A percentile compares a stretch with the other conserved stretches of the same genome.
Conservation (phyloP, 2,329 filamentous ascomycete genomes). For the Aspergillus spinulosporus region DNA sequence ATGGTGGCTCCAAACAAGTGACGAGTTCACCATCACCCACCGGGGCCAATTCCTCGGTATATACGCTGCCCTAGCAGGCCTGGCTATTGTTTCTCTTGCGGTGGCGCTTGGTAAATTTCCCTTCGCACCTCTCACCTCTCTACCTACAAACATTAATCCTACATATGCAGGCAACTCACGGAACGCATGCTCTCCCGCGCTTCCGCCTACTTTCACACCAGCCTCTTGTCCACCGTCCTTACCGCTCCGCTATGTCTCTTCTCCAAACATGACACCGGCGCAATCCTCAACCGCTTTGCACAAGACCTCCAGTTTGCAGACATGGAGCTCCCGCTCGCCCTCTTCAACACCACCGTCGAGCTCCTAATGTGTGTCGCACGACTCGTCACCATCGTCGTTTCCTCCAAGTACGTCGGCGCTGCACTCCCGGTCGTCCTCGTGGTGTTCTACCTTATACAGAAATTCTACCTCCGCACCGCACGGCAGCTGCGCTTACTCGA, state of each 20-base stretch:
- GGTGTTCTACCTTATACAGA: conserved; percentile 18
- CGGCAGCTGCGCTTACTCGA: conserved; percentile 10
- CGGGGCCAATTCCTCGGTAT: background rate
- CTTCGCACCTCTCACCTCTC: background rate
- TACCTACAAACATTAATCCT: conserved; percentile 8
- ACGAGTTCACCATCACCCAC: background rate
- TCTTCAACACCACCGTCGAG: background rate
- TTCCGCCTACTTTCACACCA: background rate
- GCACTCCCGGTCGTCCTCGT: background rate
- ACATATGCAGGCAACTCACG: conserved; percentile 4
- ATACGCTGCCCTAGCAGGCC: background rate
- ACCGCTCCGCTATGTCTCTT: conserved; percentile 47
- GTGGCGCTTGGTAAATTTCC: background rate
- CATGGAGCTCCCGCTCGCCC: conserved; percentile 34
- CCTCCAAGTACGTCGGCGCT: background rate
- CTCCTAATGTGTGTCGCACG: background rate
- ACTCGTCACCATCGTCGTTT: background rate
- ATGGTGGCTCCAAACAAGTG: background rate
- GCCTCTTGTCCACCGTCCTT: conserved; percentile 21
- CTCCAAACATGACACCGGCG: conserved; percentile 46
- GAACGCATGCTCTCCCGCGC: background rate
- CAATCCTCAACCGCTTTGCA: conserved; percentile 48
- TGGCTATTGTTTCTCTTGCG: background rate
- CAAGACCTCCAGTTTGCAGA: conserved; percentile 52
- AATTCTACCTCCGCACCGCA: conserved; percentile 7